These are phyloP conservation scores for Amphicarpaea edgeworthii DNA, from an alignment of 306 rosid genomes.

Conservation along the genomic window DNA sequence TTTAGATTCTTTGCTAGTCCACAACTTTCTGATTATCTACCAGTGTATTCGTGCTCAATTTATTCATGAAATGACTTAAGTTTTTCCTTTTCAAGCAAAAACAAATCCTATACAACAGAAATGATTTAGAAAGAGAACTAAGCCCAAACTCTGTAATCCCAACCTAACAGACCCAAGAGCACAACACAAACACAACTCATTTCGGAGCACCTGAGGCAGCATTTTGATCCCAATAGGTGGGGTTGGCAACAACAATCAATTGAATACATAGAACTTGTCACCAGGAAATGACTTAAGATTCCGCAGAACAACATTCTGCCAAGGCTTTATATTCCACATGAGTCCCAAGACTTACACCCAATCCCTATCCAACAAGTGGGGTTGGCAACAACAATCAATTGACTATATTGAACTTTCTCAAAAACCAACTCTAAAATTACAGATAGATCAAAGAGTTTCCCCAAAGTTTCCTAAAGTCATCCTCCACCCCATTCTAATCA, in stretches of 20 bases:
- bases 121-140: background rate
- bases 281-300: too few relatives aligned
- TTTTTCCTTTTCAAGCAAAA: too few relatives aligned
- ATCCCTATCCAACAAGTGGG: background rate
- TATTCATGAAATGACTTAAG: too few relatives aligned
- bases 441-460: background rate
- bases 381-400: slow-evolving; percentile 14
- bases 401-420: background rate
- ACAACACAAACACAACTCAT: background rate
- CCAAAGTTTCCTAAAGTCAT: background rate
- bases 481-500: slow-evolving; percentile 5
- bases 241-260: slow-evolving; percentile 14
- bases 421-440: slow-evolving; percentile 1
- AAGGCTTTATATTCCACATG: too few relatives aligned
- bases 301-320: too few relatives aligned
- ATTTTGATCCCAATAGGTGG: background rate
- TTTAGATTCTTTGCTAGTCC: too few relatives aligned
- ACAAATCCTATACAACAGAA: background rate
- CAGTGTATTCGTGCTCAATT: too few relatives aligned
- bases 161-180: background rate
- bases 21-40: too few relatives aligned
- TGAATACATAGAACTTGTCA: background rate
- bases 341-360: background rate
- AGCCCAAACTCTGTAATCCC: background rate
- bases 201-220: background rate